These are phyloP conservation scores for Neostapfia colusana DNA, from an alignment of 176 grass and related monocot species.

Conservation along the genomic window DNA sequence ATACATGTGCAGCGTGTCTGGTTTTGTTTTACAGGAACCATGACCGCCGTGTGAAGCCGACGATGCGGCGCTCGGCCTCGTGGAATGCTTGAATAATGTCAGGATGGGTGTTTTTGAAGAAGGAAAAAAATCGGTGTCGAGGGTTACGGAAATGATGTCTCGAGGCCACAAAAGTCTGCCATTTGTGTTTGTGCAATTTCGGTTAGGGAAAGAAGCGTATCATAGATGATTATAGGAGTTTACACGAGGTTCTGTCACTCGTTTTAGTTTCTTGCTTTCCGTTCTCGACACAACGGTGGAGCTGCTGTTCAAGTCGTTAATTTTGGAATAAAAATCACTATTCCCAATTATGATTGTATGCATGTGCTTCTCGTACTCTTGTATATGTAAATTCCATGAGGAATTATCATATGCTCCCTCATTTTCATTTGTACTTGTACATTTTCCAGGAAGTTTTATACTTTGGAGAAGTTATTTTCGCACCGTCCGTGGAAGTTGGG, in stretches of 20 bases:
- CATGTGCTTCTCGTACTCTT: neutral
- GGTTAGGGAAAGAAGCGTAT: slow-evolving; percentile 43
- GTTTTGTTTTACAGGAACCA: too few species aligned
- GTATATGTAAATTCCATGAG: too few species aligned
- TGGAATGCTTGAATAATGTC: slow-evolving; percentile 68
- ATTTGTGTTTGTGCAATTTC: slow-evolving; percentile 27
- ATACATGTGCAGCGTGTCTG: too few species aligned
- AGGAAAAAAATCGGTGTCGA: neutral
- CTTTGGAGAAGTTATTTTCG: too few species aligned
- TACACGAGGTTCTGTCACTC: slow-evolving; percentile 1
- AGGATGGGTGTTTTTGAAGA: neutral
- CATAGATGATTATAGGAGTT: slow-evolving; percentile 19
- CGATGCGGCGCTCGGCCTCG: slow-evolving; percentile 64
- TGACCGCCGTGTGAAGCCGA: slow-evolving; percentile 72
- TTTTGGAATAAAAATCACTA: slow-evolving; percentile 24
- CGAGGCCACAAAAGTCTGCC: neutral
- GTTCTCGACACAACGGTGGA: neutral
- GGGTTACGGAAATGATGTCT: neutral
- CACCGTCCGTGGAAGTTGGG: too few species aligned
- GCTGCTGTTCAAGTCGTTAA: slow-evolving; percentile 11
- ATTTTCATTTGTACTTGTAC: too few species aligned
- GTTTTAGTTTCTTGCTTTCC: slow-evolving; percentile 3
- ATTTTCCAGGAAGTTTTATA: too few species aligned
- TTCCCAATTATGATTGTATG: neutral
- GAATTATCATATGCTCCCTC: too few species aligned